Evolutionary conservation across 2,329 filamentous ascomycete genomes (phyloP).

Genomic region (Delphinella strobiligena): DNA sequence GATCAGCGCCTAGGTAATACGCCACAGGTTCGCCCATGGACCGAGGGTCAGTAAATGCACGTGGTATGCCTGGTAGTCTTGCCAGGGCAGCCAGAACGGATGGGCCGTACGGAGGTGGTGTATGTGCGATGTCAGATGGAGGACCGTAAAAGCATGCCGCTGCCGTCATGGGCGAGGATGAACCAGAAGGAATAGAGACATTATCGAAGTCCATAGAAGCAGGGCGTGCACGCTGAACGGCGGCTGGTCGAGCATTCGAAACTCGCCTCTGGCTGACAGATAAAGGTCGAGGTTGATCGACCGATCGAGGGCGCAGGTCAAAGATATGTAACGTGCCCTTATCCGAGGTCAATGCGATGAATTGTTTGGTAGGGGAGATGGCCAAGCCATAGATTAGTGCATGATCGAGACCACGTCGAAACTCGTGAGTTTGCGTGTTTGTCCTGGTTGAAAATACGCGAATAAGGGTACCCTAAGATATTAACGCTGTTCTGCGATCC

Average conservation of each 20-base stretch:
- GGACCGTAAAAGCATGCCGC: constrained; percentile 18
- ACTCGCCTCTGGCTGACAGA: constrained; percentile 17
- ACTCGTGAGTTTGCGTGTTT: constrained; percentile 69
- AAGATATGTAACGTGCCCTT: constrained; percentile 95
- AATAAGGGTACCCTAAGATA: constrained; percentile 63
- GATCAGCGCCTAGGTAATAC: constrained; percentile 75
- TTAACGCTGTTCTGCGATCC: neutral
- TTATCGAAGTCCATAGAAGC: constrained; percentile 9
- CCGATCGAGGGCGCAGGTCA: constrained; percentile 55
- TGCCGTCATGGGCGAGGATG: constrained; percentile 8
- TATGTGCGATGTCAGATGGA: constrained; percentile 15
- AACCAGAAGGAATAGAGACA: constrained; percentile 7
- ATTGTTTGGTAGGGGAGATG: constrained; percentile 68
- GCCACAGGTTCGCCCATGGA: constrained; percentile 61
- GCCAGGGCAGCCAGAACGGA: constrained; percentile 36
- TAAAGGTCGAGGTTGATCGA: constrained; percentile 24
- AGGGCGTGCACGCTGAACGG: constrained; percentile 5
- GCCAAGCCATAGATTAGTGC: constrained; percentile 78
- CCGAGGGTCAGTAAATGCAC: constrained; percentile 80
- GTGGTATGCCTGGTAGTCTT: constrained; percentile 72
- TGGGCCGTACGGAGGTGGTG: constrained; percentile 8
- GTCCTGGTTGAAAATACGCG: constrained; percentile 73
- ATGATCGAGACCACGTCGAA: constrained; percentile 78
- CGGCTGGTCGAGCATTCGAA: constrained; percentile 8
- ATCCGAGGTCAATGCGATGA: constrained; percentile 87